These are phyloP conservation scores for Penicillium tannophilum DNA, from an alignment of 495 filamentous ascomycete genomes.

Conservation along the genomic window DNA sequence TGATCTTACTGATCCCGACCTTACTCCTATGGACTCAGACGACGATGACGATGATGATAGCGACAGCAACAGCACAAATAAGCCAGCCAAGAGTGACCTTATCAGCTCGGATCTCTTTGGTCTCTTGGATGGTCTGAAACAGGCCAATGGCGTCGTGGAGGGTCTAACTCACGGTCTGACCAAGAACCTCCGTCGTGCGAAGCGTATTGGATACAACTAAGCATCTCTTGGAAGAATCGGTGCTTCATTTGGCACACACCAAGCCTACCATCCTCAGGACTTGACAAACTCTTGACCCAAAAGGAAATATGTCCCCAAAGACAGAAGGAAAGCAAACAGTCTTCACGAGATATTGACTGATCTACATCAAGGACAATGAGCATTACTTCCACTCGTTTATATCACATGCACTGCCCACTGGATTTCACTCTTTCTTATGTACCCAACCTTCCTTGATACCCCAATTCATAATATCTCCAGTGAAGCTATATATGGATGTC, in stretches of 20 bases:
- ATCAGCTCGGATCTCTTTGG: slow-evolving; percentile 22
- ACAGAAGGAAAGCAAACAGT: background rate
- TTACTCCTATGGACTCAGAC: background rate
- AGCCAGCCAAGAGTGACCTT: background rate
- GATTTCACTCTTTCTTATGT: slow-evolving; percentile 13
- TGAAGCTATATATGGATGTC: background rate
- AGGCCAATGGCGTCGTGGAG: slow-evolving; percentile 17
- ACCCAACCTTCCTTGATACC: slow-evolving; percentile 21
- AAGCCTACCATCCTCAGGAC: background rate
- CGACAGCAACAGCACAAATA: background rate
- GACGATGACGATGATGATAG: background rate
- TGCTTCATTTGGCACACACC: background rate
- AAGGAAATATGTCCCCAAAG: background rate
- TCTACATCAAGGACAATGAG: background rate
- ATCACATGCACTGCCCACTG: background rate
- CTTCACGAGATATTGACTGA: background rate
- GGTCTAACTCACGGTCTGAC: slow-evolving; percentile 17
- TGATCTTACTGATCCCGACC: background rate
- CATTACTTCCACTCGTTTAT: background rate
- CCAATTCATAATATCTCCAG: slow-evolving; percentile 19
- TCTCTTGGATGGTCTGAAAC: slow-evolving; percentile 20
- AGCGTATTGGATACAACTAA: slow-evolving; percentile 15
- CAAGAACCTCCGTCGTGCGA: slow-evolving; percentile 18
- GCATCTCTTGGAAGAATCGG: background rate
- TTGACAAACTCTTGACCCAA: background rate